Evolutionary conservation across 2,329 filamentous ascomycete species (phyloP), one percentile per base, ranked within the genome.

Genomic region (Fusarium sacchari): DNA sequence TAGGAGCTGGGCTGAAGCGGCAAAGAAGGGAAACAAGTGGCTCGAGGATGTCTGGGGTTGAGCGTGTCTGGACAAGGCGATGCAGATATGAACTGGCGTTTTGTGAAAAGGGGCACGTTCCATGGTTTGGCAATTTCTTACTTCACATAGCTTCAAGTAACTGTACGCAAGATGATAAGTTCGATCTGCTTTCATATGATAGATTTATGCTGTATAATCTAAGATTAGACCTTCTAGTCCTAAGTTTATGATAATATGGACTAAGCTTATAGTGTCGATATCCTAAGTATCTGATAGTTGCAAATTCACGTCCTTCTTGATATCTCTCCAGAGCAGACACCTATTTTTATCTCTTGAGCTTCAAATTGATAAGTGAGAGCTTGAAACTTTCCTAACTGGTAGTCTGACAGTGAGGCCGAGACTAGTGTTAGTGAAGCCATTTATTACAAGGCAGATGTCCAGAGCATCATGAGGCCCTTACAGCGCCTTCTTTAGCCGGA

Each of bases 11-110:
- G 82, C 79, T 30, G 85, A 86, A 69, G 81, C 78, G 22, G 77
- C 86, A 43, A 88, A 86, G 82, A 85, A 83, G 73, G 81, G 81
- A 34, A 83, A 82, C n/a, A 87, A 86, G 76, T 88, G 86, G 86
- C 83, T 84, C 72, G 86, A 88, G 73, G 86, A 88, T 81, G 86
- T 88, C 47, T 88, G 86, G 86, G 84, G 84, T 28, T 86, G n/a
- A 49, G 18, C 13, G 8, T 13, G n/a, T n/a, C 30, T 58, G 20
- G 9, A 4, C 4, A 30, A 9, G 58, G 44, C 42, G 28, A 50
- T 50, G 15, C 8, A 24, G 22, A 32, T 24, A 47, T 40, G 36
- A n/a, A 13, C 22, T 36, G 52, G 42, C 43, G 60, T 60, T 58
- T 66, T 11, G 17, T 36, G 36, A 17, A 18, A 43, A n/a, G 28